Base-by-base conservation (phyloP, 148 eudicot species). In the Rhododendron ovatum region DNA sequence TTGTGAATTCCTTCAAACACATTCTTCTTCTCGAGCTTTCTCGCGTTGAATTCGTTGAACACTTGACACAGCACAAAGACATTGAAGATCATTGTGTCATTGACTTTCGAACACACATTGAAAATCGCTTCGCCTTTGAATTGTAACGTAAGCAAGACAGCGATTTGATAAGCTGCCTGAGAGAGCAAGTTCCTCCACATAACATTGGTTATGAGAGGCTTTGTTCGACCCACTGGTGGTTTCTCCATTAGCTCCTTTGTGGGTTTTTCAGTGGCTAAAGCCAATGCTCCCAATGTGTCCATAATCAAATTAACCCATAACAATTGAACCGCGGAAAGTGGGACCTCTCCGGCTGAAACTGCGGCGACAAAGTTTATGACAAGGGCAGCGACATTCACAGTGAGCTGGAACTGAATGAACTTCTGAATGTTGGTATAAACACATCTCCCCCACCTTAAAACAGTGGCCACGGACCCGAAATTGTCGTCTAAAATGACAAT, bases 271-370 rank as follows among this genome's bases (percentile, higher is more conserved):
- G 86, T 71, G 7, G 84, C 86, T 12, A 84, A 81, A 67, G 86
- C 89, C 14, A 87, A 45, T 17, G 89, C 89, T 3, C 86, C 86
- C 81, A 87, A n/a, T 28, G 86, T 87, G 75, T 79, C 89, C 84
- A 84, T 87, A 3, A 87, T 87, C 48, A 87, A 43, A 20, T 87
- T 87, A 3, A 87, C 84, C 89, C 89, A 87, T 50, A 80, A 1
- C 0, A 87, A 35, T 5, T 87, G 89, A 9, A 87, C 86, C 0
- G 86, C 81, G 10, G 89, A 78, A 18, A 83, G 48, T 1, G 86
- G 89, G n/a, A 71, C 81, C 57, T 87, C 84, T 1, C 89, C 81
- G 0, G 84, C 79, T 65, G 84, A 87, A 18, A 87, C 76, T 0
- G 83, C 89, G 0, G 86, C 78, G 4, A 84, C 84, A 57, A 84